A percentile compares a stretch with the other conserved stretches of the same genome.
phyloP scores from a whole-genome alignment of 2,329 filamentous ascomycete species.

The Fusarium decemcellulare region DNA sequence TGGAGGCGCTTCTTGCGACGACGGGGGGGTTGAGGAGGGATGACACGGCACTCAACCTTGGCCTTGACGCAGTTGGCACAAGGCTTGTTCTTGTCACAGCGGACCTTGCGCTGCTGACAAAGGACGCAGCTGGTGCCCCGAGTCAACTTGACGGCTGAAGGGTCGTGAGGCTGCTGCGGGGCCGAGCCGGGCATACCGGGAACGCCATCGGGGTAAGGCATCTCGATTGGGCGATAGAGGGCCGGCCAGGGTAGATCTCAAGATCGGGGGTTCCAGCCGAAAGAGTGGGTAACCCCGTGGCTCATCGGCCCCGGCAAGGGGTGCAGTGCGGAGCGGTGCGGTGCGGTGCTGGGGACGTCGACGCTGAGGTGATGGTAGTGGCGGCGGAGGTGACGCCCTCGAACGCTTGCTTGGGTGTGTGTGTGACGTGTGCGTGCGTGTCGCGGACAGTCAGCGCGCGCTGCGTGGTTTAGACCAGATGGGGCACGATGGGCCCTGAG shows the following conservation, averaged over 20 bases:
- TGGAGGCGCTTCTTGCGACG: slow-evolving; percentile 75
- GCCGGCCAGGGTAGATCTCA: neutral
- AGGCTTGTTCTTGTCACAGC: slow-evolving; percentile 80
- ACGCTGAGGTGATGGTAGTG: slow-evolving; percentile 5
- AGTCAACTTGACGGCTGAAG: slow-evolving; percentile 67
- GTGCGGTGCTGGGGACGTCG: neutral
- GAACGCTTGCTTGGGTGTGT: neutral
- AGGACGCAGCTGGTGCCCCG: slow-evolving; percentile 76
- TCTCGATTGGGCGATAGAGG: slow-evolving; percentile 17
- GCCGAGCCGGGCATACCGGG: slow-evolving; percentile 37
- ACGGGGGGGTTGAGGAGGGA: slow-evolving; percentile 70
- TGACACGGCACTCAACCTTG: slow-evolving; percentile 72
- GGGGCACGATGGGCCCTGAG: neutral
- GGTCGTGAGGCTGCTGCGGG: slow-evolving; percentile 52
- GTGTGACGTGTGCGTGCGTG: neutral
- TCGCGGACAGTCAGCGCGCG: neutral
- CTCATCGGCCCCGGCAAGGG: slow-evolving; percentile 3
- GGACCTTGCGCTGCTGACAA: slow-evolving; percentile 83
- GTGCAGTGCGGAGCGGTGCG: neutral
- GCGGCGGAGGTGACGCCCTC: slow-evolving; percentile 19
- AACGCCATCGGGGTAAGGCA: slow-evolving; percentile 42
- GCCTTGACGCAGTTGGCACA: slow-evolving; percentile 78
- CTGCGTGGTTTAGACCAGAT: neutral
- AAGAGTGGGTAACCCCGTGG: slow-evolving; percentile 28
- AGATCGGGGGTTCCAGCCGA: slow-evolving; percentile 16